Base-by-base conservation (phyloP, 2,329 filamentous ascomycete genomes). In the Aspergillus carbonarius region DNA sequence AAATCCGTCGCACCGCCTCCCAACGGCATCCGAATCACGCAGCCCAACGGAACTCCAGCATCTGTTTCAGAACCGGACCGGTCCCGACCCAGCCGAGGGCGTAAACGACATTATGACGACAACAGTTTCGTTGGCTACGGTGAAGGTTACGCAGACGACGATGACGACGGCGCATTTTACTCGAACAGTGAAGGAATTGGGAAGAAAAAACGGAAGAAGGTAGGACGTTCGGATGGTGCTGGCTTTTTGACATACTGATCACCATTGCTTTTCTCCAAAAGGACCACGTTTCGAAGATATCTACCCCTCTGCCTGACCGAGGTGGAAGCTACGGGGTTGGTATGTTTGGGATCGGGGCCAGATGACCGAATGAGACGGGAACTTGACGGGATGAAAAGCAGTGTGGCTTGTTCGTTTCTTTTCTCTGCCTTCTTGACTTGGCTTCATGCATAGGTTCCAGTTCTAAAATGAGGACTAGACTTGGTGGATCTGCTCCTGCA, bases 111-210 rank as follows among this genome's bases (percentile, higher is more conserved):
- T 64, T 82, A 82, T 63, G 78, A 79, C 63, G 80, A 82, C 48
- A 77, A 78, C 60, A 82, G 79, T 64, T 82, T 81, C 67, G 78
- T 78, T 55, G 80, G 80, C 1, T 82, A 82, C 61, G 79, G 78
- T 54, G 79, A 81, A 73, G 80, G 79, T 18, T 82, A 74, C 66
- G 75, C 77, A 23, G 80, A 82, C 68, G 78, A 80, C 57, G 79
- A 81, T 58, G 74, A 75, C 49, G 78, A 79, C 23, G 68, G 66
- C 30, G 74, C 71, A 35, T 74, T 78, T 47, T 78, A 78, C 61
- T 79, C 78, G 46, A 79, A 78, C 55, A 69, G 72, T 59, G 76
- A 77, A 58, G 77, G 75, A 58, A 66, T 71, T 46, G 73, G 73
- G 34, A 80, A 78, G 65, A 81, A 80, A 69, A 79, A 78, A 69